Base-by-base conservation (phyloP, 768 basidiomycete genomes). In the Asterophora lycoperdoides region DNA sequence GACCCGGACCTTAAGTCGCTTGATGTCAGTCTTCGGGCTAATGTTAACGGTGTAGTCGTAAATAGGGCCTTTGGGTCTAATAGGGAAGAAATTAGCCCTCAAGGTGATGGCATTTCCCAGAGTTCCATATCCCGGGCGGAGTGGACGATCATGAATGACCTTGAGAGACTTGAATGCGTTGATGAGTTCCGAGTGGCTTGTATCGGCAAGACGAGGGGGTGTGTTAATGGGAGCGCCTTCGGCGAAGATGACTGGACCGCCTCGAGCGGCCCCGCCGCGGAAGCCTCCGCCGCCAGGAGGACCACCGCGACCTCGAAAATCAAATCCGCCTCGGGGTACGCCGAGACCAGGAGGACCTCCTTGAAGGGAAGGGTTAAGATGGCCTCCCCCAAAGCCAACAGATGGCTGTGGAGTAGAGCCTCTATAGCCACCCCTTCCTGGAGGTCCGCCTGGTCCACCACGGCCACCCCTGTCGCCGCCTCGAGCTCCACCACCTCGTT, bases 61-160 rank as follows among this genome's bases (percentile, higher is more conserved):
- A 5, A 81, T 58, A 0, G 69, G 66, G 0, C 69, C 69, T 38
- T 73, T 71, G 1, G 73, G 56, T 28, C 60, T 71, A 9, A 86
- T 56, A 0, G 80, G 58, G 60, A 84, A 84, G 64, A 84, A 84
- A 58, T 86, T 86, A 17, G 83, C 72, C 1, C 85, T 73, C 13
- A 86, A 62, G 0, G 62, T 74, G 53, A 80, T 72, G 0, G 69
- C 54, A 8, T 44, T 68, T 19, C 83, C 83, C 3, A 64, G 51
- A 0, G 73, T 80, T 8, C 83, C 82, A 52, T 67, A 86, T 1
- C 79, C 79, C 1, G 81, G 80, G 15, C 82, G 73, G 6, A 79
- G 64, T 8, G 82, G 81, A 7, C 68, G 67, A 23, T 66, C 67
- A 4, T 67, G 64, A 2, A 60, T 55, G 28, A 64, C 41, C 20